A percentile compares a stretch with the other conserved stretches of the same genome.
These are phyloP conservation scores for Aspergillus fischeri DNA, from an alignment of 2,329 filamentous ascomycete species.

Conservation along the genomic window DNA sequence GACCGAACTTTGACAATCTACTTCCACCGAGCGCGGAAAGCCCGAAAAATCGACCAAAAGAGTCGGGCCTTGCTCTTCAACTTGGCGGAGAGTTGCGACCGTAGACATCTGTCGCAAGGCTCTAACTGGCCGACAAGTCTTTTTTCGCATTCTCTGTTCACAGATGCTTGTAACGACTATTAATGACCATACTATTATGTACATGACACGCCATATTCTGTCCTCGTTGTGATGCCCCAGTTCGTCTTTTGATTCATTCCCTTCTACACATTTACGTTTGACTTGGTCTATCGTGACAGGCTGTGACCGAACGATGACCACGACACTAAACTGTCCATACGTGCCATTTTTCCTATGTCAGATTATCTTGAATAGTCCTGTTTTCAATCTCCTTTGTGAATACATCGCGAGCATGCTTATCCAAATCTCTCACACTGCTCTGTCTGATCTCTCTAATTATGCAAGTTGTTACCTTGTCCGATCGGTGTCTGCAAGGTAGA, in stretches of 20 bases:
- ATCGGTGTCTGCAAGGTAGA: neutral
- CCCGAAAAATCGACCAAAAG: conserved; percentile 39
- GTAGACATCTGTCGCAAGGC: conserved; percentile 20
- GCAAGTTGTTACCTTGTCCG: neutral
- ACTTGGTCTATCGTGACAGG: neutral
- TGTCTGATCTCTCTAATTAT: neutral
- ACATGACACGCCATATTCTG: conserved; percentile 5
- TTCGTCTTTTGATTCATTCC: conserved; percentile 6
- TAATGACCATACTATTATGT: conserved; percentile 20
- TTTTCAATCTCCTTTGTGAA: conserved; percentile 9
- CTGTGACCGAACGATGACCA: neutral
- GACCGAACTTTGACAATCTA: conserved; percentile 79
- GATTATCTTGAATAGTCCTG: neutral
- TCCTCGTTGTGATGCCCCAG: conserved; percentile 19
- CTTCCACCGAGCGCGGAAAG: conserved; percentile 51
- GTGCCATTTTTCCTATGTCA: conserved; percentile 11
- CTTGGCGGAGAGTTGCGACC: conserved; percentile 61
- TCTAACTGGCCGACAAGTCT: neutral
- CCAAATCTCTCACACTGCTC: neutral
- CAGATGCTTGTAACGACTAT: conserved; percentile 18
- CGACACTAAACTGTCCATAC: conserved; percentile 12
- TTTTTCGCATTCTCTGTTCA: conserved; percentile 17
- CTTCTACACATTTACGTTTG: conserved; percentile 4
- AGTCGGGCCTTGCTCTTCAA: conserved; percentile 58
- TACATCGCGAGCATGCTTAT: neutral